Evolutionary conservation across 225 moss, liverwort and hornwort species (phyloP), one percentile per base, ranked within the genome.

Genomic region (Asterella californica): DNA sequence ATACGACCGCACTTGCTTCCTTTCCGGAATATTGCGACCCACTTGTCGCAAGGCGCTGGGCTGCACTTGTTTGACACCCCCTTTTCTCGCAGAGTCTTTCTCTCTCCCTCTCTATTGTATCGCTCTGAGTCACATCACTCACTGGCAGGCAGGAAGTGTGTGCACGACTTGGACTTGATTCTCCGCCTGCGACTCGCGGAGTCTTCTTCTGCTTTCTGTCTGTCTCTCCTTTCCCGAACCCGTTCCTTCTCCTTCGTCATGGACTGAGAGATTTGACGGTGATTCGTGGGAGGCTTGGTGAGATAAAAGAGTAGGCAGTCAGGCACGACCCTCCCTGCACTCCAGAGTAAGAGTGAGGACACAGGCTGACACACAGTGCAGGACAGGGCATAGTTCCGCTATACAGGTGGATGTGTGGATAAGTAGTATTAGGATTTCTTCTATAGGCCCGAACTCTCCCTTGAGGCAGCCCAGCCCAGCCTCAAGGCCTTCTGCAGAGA

Each of bases 221-320:
- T 24, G 37, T 17, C 21, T 68, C 68, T 7, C 18, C 19, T 12
- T 2, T 12, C 68, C 18, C 34, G 3, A 4, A 17, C 64, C 32
- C 64, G 2, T 33, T 64, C 64, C 64, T 32, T 22, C 68, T 38
- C 36, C 68, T 6, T 68, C 68, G 37, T 48, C 11, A 18, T 15
- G 18, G 27, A 49, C 1, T 1, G 72, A 47, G 72, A 27, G 74
- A 74, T 74, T 74, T 53, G 74, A 52, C 74, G 74, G 52, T 74
- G 74, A 74, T 74, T 74, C 53, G 52, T 32, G 74, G 29, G 73
- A 45, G 45, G 70, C 46, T 42, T 46, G 71, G 71, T n/a, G 71
- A 70, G 27, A 10, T 74, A 15, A 9, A 36, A 33, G 34, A 67
- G 67, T 67, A 67, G 67, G 67, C 67, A 67, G 67, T 34, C 67